These are phyloP conservation scores for Rhizophora mangle DNA, from an alignment of 345 rosid species.

Conservation along the genomic window DNA sequence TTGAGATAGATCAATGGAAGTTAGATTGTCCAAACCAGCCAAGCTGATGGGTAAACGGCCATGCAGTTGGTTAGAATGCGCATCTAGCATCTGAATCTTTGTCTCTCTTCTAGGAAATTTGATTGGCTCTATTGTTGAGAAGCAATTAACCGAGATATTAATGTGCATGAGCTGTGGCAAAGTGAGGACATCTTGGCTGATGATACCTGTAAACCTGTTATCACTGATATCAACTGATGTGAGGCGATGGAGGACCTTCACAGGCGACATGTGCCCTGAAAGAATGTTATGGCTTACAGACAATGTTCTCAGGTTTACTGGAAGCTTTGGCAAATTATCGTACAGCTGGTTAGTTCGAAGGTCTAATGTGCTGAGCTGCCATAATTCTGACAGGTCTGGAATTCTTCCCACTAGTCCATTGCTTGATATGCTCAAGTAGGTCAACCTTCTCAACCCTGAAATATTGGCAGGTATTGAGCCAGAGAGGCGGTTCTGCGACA, in stretches of 20 bases:
- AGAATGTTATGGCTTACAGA: constrained; percentile 36
- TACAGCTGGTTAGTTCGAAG: constrained; percentile 40
- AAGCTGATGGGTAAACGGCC: constrained; percentile 45
- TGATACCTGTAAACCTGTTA: constrained; percentile 43
- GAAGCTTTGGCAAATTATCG: constrained; percentile 48
- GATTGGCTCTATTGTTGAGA: constrained; percentile 32
- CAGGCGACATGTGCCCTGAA: constrained; percentile 40
- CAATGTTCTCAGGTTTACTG: constrained; percentile 40
- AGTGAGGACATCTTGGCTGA: constrained; percentile 32
- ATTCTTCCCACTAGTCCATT: constrained; percentile 47
- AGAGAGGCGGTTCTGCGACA: constrained; percentile 46
- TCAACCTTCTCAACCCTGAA: constrained; percentile 40
- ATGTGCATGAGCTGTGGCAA: constrained; percentile 34
- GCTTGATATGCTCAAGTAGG: constrained; percentile 31
- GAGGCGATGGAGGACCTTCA: constrained; percentile 31
- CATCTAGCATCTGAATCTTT: constrained; percentile 41
- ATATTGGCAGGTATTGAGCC: constrained; percentile 40
- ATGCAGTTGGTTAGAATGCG: constrained; percentile 41
- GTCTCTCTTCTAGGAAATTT: constrained; percentile 20
- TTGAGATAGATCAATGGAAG: constrained; percentile 41
- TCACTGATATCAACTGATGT: constrained; percentile 39
- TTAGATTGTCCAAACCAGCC: constrained; percentile 34
- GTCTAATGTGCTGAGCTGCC: constrained; percentile 49
- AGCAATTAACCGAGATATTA: constrained; percentile 45
- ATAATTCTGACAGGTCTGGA: constrained; percentile 42